A percentile compares a stretch with the other conserved stretches of the same genome.
Evolutionary conservation across 2,329 filamentous ascomycete species (phyloP).

Genomic region (Exophiala sp.): DNA sequence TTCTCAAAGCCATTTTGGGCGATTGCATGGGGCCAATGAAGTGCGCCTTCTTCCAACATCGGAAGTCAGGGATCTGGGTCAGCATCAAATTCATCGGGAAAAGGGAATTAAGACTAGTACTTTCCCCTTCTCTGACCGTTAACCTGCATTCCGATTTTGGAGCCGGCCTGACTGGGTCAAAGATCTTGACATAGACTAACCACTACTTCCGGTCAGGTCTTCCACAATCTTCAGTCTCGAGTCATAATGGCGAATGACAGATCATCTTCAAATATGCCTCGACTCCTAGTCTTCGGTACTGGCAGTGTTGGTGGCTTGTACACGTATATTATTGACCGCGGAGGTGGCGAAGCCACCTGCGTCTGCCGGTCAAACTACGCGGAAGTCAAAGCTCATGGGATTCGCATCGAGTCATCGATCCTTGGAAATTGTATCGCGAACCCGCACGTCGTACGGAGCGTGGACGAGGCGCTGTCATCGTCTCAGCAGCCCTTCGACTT

Average conservation of each 20-base stretch:
- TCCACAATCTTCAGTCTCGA: too few relatives aligned
- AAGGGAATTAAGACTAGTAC: too few relatives aligned
- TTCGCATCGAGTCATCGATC: constrained; percentile 60
- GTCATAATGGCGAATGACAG: too few relatives aligned
- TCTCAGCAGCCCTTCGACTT: constrained; percentile 48
- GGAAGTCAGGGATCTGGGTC: neutral
- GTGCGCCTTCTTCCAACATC: neutral
- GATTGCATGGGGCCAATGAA: too few relatives aligned
- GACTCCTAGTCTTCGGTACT: neutral
- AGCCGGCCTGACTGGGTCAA: too few relatives aligned
- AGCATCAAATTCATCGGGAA: neutral
- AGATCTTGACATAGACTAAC: too few relatives aligned
- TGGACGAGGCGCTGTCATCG: constrained; percentile 25
- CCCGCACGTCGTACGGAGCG: constrained; percentile 48
- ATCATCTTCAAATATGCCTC: too few relatives aligned
- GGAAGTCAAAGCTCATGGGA: constrained; percentile 58
- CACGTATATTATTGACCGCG: neutral
- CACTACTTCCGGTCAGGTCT: too few relatives aligned
- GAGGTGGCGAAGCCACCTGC: neutral
- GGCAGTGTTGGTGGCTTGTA: constrained; percentile 1
- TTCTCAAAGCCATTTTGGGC: too few relatives aligned
- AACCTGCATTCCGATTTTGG: too few relatives aligned
- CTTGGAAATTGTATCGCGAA: constrained; percentile 65
- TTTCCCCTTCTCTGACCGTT: too few relatives aligned
- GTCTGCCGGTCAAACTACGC: constrained; percentile 71